phyloP scores from a whole-genome alignment of 257 asterid species.

The Mitragyna speciosa region DNA sequence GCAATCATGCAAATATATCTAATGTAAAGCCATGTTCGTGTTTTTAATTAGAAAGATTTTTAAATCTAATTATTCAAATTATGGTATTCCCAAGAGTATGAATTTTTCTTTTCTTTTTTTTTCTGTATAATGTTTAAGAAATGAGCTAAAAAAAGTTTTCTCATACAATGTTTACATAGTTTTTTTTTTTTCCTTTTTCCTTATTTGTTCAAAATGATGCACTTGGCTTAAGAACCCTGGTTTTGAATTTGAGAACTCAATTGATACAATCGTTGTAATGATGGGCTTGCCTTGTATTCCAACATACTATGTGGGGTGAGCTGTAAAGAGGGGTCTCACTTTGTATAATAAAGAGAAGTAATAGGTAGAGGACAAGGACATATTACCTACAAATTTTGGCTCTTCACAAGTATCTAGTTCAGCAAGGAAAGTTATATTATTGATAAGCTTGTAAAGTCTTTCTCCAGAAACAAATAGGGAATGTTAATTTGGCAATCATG shows the following conservation, averaged over 20 bases:
- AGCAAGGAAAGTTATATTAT: background rate
- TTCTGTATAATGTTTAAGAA: too few species aligned
- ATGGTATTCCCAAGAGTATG: too few species aligned
- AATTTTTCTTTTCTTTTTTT: too few species aligned
- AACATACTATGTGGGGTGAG: constrained; percentile 12
- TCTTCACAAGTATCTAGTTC: background rate
- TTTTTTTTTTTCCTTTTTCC: too few species aligned
- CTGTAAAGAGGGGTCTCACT: constrained; percentile 24
- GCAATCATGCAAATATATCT: background rate
- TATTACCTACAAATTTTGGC: constrained; percentile 20
- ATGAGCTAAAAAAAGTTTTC: too few species aligned
- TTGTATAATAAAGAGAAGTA: constrained; percentile 4
- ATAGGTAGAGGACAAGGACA: constrained; percentile 34
- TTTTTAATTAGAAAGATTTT: too few species aligned
- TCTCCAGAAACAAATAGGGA: background rate
- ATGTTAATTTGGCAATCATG: background rate
- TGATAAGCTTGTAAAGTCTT: background rate
- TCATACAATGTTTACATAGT: too few species aligned
- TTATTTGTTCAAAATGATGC: background rate
- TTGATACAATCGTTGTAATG: background rate
- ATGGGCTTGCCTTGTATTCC: background rate
- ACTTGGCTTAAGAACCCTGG: background rate
- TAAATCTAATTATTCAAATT: too few species aligned
- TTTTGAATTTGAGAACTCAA: background rate
- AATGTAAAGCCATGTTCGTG: too few species aligned